Base-by-base conservation (phyloP, 495 filamentous ascomycete species). In the Penicillium ucsense region DNA sequence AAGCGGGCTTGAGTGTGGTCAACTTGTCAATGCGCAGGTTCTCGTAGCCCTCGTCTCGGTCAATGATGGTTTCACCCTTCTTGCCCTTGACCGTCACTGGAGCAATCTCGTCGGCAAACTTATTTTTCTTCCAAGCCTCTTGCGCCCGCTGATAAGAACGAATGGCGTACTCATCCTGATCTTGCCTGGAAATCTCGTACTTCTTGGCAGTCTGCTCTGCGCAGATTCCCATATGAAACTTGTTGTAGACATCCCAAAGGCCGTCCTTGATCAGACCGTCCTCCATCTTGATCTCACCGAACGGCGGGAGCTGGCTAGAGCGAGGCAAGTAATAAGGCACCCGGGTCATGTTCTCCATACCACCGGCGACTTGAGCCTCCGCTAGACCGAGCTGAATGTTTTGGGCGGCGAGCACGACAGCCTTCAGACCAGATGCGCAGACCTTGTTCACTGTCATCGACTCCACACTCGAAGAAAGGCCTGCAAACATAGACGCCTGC, bases 221-320 rank as follows among this genome's bases (percentile, higher is more conserved):
- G 59, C 92, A 98, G 48, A 89, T 85, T 6, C 92, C 92, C 92
- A 98, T 98, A 62, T 95, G 91, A 59, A 96, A 83, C 59, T 94
- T 76, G 63, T 94, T 87, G 65, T 96, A 98, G 27, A 95, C 89
- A 67, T 98, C 92, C 79, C 89, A 95, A 35, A 98, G 71, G 6
- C 92, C 92, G 60, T 98, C 92, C 65, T 90, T 94, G 56, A 96
- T 85, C 56, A 98, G 66, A 4, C 92, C 92, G 61, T 98, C 92
- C 63, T 91, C 83, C 64, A 91, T 69, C 62, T 83, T 83, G 56
- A 94, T 72, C 50, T 94, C 80, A 33, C 92, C 92, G 54, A 95
- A 94, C 0, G 86, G 68, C 4, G 89, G 86, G 54, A 89, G 70
- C 51, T 82, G 77, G 57, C 79, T 84, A 2, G 85, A 75, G 10